A percentile compares a stretch with the other conserved stretches of the same genome.
Conservation (phyloP, 306 rosid genomes). For the Quercus dentata region DNA sequence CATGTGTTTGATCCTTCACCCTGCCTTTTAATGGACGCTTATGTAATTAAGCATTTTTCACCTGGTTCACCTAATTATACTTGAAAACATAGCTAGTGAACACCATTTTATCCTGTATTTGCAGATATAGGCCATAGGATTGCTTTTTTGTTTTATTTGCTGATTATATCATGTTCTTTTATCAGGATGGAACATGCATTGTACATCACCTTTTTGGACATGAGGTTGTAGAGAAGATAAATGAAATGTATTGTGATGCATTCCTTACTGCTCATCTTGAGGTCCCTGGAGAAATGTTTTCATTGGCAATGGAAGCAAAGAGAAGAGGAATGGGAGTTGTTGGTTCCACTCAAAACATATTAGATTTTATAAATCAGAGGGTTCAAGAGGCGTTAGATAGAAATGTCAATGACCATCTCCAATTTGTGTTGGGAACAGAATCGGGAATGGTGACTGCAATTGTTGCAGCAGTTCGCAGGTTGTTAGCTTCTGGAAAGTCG, state of each 20-base stretch:
- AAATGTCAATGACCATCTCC: conserved; percentile 79
- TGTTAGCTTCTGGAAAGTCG: conserved; percentile 52
- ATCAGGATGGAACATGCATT: conserved; percentile 89
- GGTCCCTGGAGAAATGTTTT: conserved; percentile 99
- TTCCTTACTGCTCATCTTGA: conserved; percentile 96
- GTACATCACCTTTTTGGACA: conserved; percentile 92
- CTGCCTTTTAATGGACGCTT: not conserved
- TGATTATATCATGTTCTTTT: conserved; percentile 23
- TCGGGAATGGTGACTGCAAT: conserved; percentile 97
- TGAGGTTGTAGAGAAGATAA: conserved; percentile 90
- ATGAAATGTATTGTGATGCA: conserved; percentile 91
- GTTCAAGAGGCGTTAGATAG: conserved; percentile 85
- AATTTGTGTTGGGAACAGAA: conserved; percentile 91
- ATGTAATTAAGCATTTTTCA: not conserved
- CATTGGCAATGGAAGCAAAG: conserved; percentile 97
- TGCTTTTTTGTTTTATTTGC: conserved; percentile 10
- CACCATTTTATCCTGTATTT: not conserved
- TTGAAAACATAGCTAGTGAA: not conserved
- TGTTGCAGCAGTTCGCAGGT: conserved; percentile 68
- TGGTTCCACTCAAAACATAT: conserved; percentile 87
- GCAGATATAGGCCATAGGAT: not conserved
- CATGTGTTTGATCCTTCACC: not conserved
- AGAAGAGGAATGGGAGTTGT: conserved; percentile 97
- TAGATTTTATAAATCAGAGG: conserved; percentile 83
- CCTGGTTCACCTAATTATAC: not conserved